These are phyloP conservation scores for Cytidiella melzeri DNA, from an alignment of 768 basidiomycete species.

Conservation along the genomic window DNA sequence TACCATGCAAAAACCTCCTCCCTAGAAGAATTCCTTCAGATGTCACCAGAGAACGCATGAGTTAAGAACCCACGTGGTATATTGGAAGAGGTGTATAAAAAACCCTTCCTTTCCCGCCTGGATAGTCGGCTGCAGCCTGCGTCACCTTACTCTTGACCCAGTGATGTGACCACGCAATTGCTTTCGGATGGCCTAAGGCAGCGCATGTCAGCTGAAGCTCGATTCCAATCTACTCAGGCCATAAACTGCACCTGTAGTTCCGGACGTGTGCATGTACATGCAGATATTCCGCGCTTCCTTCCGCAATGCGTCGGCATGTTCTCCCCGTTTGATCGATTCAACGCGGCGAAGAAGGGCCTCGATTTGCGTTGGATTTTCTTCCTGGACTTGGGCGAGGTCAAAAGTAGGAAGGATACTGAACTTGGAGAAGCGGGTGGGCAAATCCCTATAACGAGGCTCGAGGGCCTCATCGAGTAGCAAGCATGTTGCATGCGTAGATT, in stretches of 20 bases:
- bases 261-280: constrained; percentile 4
- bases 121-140: constrained; percentile 5
- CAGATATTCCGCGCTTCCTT: neutral
- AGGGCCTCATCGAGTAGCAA: neutral
- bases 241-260: constrained; percentile 1
- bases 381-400: neutral
- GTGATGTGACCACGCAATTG: constrained; percentile 14
- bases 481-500: constrained; percentile 4
- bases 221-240: no score
- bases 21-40: constrained; percentile 8
- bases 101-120: constrained; percentile 4
- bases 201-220: neutral
- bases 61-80: constrained; percentile 17
- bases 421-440: neutral
- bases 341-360: neutral
- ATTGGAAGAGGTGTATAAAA: constrained; percentile 19
- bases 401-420: neutral
- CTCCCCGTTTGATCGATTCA: neutral
- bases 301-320: neutral
- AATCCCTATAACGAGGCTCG: neutral
- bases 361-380: neutral
- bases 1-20: constrained; percentile 5
- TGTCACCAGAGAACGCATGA: no score
- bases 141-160: constrained; percentile 5
- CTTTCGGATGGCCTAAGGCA: constrained; percentile 20